Evolutionary conservation across 768 basidiomycete genomes (phyloP).

Genomic region (Mycena haematopus): DNA sequence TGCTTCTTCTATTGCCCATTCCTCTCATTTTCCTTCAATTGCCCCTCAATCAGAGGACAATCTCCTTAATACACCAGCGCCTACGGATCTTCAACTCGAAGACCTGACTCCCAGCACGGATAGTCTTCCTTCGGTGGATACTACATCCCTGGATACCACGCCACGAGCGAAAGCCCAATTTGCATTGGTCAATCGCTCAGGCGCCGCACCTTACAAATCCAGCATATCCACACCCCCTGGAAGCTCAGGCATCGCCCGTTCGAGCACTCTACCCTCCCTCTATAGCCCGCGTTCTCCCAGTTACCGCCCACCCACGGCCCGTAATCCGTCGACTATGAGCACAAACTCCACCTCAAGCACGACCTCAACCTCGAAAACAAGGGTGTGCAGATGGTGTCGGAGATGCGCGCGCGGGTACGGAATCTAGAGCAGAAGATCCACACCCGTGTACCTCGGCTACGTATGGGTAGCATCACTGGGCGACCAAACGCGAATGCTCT

Average conservation of each 20-base stretch:
- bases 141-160: slow-evolving; percentile 42
- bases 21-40: slow-evolving; percentile 36
- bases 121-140: slow-evolving; percentile 42
- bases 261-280: slow-evolving; percentile 61
- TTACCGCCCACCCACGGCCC: slow-evolving; percentile 44
- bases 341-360: slow-evolving; percentile 52
- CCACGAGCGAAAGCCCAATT: slow-evolving; percentile 50
- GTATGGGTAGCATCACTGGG: slow-evolving; percentile 78
- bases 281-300: slow-evolving; percentile 56
- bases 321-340: slow-evolving; percentile 46
- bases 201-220: slow-evolving; percentile 53
- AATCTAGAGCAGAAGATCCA: slow-evolving; percentile 88
- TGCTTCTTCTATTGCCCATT: slow-evolving; percentile 45
- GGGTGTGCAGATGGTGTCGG: slow-evolving; percentile 91
- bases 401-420: slow-evolving; percentile 86
- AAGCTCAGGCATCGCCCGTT: slow-evolving; percentile 54
- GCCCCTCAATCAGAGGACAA: slow-evolving; percentile 56
- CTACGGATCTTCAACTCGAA: slow-evolving; percentile 64
- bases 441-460: slow-evolving; percentile 82
- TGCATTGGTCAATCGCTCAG: slow-evolving; percentile 56
- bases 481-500: slow-evolving; percentile 50
- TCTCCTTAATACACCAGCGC: slow-evolving; percentile 62
- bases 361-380: slow-evolving; percentile 74
- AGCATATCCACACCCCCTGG: slow-evolving; percentile 53
- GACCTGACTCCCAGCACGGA: slow-evolving; percentile 59